Evolutionary conservation across 345 rosid species (phyloP).

Genomic region (Iberis pinnata): DNA sequence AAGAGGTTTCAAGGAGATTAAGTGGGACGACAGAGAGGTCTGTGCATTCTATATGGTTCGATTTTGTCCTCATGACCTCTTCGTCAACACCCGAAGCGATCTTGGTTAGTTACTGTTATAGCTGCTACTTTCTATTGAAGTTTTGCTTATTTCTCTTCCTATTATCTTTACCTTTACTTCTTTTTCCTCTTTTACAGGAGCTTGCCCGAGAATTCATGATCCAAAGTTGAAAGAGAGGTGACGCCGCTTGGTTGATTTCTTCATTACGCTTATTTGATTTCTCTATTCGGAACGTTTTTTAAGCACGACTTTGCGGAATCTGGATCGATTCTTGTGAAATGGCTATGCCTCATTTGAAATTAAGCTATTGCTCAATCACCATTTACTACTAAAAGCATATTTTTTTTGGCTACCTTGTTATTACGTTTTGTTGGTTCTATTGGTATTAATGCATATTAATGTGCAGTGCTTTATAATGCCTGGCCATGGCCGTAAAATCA

Average conservation of each 20-base stretch:
- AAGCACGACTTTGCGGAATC: background rate
- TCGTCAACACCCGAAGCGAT: conserved; percentile 93
- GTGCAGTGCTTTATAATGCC: background rate
- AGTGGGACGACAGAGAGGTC: conserved; percentile 93
- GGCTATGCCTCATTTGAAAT: background rate
- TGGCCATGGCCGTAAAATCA: background rate
- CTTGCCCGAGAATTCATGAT: conserved; percentile 87
- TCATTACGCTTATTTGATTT: background rate
- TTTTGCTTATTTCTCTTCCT: background rate
- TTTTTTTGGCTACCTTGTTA: background rate
- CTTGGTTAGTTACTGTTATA: conserved; percentile 50
- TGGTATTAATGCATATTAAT: background rate
- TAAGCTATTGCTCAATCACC: background rate
- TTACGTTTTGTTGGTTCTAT: background rate
- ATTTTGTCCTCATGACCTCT: conserved; percentile 96
- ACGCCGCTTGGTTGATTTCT: conserved; percentile 18
- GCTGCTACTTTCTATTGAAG: background rate
- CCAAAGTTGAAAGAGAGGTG: conserved; percentile 94
- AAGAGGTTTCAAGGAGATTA: conserved; percentile 71
- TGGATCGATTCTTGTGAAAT: background rate
- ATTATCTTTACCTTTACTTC: background rate
- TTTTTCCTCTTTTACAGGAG: conserved; percentile 42
- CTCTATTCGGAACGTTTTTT: background rate
- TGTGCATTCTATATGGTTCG: conserved; percentile 93
- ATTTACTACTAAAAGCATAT: background rate